A percentile compares a stretch with the other conserved stretches of the same genome.
Conservation (phyloP, 2,329 filamentous ascomycete species). For the Ceratocystis colombiana region DNA sequence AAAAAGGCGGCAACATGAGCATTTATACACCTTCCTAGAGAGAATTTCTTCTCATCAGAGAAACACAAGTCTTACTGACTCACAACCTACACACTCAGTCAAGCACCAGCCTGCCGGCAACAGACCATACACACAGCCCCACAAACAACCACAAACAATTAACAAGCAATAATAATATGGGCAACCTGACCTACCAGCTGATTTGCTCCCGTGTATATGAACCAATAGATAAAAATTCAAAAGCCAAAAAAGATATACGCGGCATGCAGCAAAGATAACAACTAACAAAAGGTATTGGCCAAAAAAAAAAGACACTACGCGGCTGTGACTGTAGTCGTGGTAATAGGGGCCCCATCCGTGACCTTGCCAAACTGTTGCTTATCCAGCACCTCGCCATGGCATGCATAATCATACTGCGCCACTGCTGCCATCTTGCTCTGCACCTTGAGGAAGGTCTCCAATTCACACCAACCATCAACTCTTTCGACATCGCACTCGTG, state of each 20-base stretch:
- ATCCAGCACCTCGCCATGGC: slow-evolving; percentile 45
- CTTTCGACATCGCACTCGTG: slow-evolving; percentile 50
- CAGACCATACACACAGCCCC: not conserved
- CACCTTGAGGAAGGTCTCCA: slow-evolving; percentile 55
- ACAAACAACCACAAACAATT: not conserved
- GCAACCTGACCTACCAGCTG: not conserved
- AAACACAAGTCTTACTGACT: not conserved
- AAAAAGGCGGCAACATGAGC: not conserved
- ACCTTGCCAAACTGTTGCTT: slow-evolving; percentile 35
- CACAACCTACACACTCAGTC: not conserved
- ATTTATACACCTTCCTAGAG: not conserved
- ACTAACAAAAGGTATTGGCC: slow-evolving; percentile 23
- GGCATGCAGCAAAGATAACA: not conserved
- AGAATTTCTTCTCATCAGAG: not conserved
- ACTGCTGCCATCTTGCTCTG: slow-evolving; percentile 49
- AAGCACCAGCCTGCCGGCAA: not conserved
- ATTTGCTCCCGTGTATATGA: not conserved
- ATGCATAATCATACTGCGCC: slow-evolving; percentile 55
- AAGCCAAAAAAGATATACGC: not conserved
- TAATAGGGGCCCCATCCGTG: slow-evolving; percentile 34
- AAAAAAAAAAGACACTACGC: slow-evolving; percentile 28
- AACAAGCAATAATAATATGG: not conserved
- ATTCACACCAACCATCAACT: slow-evolving; percentile 67
- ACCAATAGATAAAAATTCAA: not conserved
- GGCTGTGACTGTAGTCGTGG: slow-evolving; percentile 17